Evolutionary conservation across 495 filamentous ascomycete species (phyloP), one percentile per base, ranked within the genome.

Genomic region (Xylaria telfairii): DNA sequence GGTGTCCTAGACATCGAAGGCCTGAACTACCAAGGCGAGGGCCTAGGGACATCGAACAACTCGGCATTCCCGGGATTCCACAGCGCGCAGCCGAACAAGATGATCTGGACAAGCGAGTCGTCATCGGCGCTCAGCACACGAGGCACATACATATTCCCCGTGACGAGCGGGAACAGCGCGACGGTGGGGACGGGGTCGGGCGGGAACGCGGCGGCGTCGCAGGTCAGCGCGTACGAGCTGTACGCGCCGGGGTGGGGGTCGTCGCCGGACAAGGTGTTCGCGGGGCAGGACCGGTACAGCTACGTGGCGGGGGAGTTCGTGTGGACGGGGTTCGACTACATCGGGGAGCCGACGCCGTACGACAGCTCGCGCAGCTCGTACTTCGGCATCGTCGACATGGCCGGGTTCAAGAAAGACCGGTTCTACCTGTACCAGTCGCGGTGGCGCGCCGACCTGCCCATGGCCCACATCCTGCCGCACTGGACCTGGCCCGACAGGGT

Each of bases 11-110:
- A 86, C 66, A 76, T 87, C 56, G 76, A 80, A 7, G 78, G 82
- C 5, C 49, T 87, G 42, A 86, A 87, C 73, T 87, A 87, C 75
- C 83, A 86, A 51, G 85, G 84, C 41, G 85, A 86, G 62, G 83
- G 83, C 5, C 68, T 72, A 10, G 81, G 82, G 7, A 76, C 76
- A 0, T 76, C 76, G 1, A 75, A 68, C 47, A n/a, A 64, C n/a
- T 74, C 74, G 9, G 74, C 77, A 15, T 82, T 76, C 60, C 73
- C 80, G 9, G 63, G 57, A 59, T 87, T 85, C 76, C 81, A 81
- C 70, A 53, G 21, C 9, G 67, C 69, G 5, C 85, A 77, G 60
- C 85, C 84, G 2, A 70, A 78, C 54, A 86, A 85, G 71, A 76
- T 86, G 74, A 72, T 87, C 49, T 83, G 76, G 74, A 77, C 73